Percentiles rank a stretch among this genome's conserved stretches.
Conservation (phyloP, 2,329 filamentous ascomycete genomes). For the Apiospora marii region DNA sequence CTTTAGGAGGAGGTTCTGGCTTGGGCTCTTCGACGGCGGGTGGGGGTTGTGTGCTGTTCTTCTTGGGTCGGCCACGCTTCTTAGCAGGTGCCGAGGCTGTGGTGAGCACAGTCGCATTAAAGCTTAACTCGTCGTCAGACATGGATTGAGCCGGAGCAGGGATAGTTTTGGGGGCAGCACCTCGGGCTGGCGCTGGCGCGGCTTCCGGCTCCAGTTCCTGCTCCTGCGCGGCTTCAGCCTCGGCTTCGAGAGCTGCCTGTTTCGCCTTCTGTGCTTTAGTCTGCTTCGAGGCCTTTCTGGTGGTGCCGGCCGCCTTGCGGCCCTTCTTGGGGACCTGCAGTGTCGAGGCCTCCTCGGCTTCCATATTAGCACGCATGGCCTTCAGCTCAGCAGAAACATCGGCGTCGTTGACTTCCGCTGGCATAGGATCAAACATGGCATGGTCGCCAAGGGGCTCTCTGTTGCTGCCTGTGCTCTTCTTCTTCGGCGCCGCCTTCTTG, state of each 20-base stretch:
- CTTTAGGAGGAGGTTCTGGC: slow-evolving; percentile 36
- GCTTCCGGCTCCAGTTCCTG: slow-evolving; percentile 28
- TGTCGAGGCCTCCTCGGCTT: slow-evolving; percentile 48
- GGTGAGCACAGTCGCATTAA: slow-evolving; percentile 51
- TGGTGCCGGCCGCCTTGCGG: slow-evolving; percentile 53
- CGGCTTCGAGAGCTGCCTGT: slow-evolving; percentile 31
- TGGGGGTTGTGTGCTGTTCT: slow-evolving; percentile 37
- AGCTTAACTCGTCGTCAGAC: slow-evolving; percentile 49
- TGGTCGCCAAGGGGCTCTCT: slow-evolving; percentile 47
- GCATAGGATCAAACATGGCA: slow-evolving; percentile 61
- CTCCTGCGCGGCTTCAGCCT: slow-evolving; percentile 31
- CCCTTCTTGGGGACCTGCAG: slow-evolving; percentile 61
- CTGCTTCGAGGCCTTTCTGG: slow-evolving; percentile 61
- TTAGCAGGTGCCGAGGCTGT: slow-evolving; percentile 38
- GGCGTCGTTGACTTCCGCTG: slow-evolving; percentile 54
- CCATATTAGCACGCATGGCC: slow-evolving; percentile 59
- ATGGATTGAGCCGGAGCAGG: slow-evolving; percentile 28
- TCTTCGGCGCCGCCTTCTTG: slow-evolving; percentile 39
- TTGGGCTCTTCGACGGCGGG: slow-evolving; percentile 3
- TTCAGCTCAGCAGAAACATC: slow-evolving; percentile 60
- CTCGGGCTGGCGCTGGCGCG: slow-evolving; percentile 38
- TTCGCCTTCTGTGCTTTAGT: slow-evolving; percentile 51
- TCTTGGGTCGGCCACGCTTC: slow-evolving; percentile 45
- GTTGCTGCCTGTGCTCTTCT: slow-evolving; percentile 32
- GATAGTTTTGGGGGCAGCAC: slow-evolving; percentile 25